Conservation (phyloP, 2,329 filamentous ascomycete genomes). For the Pseudogymnoascus sp. region DNA sequence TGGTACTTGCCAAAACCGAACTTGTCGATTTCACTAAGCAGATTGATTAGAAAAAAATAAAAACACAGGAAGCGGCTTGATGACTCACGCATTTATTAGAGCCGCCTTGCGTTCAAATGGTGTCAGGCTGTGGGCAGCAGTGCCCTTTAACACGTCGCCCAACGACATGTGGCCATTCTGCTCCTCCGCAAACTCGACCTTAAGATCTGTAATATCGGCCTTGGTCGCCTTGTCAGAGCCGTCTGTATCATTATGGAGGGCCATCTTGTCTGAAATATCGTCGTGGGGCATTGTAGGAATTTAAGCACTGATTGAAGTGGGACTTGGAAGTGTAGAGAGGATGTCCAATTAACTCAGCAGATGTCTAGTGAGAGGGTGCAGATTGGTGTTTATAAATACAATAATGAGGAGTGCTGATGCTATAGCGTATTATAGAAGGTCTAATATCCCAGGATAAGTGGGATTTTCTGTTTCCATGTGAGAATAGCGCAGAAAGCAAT, state of each 20-base stretch:
- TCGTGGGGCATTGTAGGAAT: neutral
- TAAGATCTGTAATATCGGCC: neutral
- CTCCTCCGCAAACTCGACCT: neutral
- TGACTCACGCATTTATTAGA: neutral
- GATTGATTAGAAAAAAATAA: neutral
- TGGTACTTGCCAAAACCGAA: conserved; percentile 23
- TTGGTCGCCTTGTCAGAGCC: neutral
- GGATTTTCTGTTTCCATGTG: neutral
- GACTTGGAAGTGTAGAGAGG: neutral
- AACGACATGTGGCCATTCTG: neutral
- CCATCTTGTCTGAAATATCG: neutral
- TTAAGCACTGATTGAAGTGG: neutral
- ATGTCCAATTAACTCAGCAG: neutral
- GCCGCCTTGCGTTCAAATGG: conserved; percentile 4
- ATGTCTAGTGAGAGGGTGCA: neutral
- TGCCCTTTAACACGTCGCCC: neutral
- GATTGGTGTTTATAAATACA: neutral
- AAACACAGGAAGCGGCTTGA: neutral
- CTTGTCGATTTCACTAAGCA: conserved; percentile 14
- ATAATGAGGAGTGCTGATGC: neutral
- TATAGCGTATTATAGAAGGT: neutral
- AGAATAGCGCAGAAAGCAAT: neutral
- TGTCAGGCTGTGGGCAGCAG: neutral
- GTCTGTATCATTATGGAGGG: neutral
- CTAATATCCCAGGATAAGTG: neutral